A percentile compares a stretch with the other conserved stretches of the same genome.
phyloP scores from a whole-genome alignment of 129 eudicot genomes.

The Silybum marianum region DNA sequence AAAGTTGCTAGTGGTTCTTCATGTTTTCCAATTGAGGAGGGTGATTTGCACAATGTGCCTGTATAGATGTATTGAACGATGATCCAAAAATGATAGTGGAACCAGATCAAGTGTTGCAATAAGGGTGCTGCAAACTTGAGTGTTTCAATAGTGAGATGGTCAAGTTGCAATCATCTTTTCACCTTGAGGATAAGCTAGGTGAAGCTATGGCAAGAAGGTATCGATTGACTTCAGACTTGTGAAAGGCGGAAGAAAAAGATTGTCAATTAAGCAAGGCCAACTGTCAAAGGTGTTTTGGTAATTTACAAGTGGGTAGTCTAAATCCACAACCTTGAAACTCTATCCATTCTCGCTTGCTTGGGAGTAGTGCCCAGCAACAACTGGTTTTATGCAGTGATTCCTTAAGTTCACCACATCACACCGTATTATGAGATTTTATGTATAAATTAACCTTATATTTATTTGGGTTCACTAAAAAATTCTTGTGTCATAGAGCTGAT shows the following conservation, averaged over 20 bases:
- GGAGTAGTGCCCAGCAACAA: no score
- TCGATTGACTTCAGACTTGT: neutral
- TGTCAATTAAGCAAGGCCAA: neutral
- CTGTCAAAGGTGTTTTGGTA: neutral
- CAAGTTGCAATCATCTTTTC: neutral
- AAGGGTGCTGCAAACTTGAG: no score
- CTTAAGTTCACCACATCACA: neutral
- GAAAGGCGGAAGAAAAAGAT: neutral
- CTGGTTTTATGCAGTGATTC: neutral
- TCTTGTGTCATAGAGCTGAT: neutral
- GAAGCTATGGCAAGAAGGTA: neutral
- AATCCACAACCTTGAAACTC: no score
- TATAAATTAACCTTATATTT: neutral
- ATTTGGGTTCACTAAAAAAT: neutral
- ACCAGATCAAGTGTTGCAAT: neutral
- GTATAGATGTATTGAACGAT: no score
- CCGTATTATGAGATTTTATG: neutral
- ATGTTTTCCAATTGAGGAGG: no score
- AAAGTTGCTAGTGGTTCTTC: no score
- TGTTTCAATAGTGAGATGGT: neutral
- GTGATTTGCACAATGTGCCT: no score
- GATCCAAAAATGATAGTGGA: neutral
- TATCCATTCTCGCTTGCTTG: no score
- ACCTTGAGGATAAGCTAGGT: neutral
- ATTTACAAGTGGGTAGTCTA: neutral